These are phyloP conservation scores for Solanum ossicruentum DNA, from an alignment of 257 asterid genomes.

Conservation along the genomic window DNA sequence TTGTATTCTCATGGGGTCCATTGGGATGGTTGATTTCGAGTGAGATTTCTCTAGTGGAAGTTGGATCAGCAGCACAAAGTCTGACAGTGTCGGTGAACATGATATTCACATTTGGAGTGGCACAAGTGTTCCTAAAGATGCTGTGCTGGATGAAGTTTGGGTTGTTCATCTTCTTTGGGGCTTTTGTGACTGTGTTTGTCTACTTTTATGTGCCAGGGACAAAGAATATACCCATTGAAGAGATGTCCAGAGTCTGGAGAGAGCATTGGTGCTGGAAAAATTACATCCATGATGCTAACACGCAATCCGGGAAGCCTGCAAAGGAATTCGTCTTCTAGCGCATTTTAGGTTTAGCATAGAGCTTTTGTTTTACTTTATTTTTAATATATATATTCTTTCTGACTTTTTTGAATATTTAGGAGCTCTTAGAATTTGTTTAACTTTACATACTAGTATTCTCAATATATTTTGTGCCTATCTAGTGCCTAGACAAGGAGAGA, in stretches of 20 bases:
- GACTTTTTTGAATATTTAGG: not conserved
- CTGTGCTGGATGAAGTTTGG: constrained; percentile 13
- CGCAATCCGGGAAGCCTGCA: not conserved
- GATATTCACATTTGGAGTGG: constrained; percentile 15
- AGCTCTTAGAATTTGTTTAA: not conserved
- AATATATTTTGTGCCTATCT: not conserved
- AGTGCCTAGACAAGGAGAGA: too few species aligned
- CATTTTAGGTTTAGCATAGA: not conserved
- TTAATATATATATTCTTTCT: not conserved
- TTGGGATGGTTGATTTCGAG: constrained; percentile 23
- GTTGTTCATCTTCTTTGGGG: constrained; percentile 10
- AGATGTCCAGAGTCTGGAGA: not conserved
- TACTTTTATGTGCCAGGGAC: constrained; percentile 6
- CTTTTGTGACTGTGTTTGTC: constrained; percentile 18
- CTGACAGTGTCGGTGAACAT: not conserved
- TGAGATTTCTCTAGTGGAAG: constrained; percentile 19
- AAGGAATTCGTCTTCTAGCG: not conserved
- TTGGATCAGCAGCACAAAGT: not conserved
- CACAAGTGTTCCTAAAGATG: constrained; percentile 2
- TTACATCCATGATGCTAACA: not conserved
- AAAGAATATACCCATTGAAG: constrained; percentile 14
- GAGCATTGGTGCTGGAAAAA: not conserved
- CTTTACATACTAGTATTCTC: not conserved
- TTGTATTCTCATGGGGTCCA: constrained; percentile 28
- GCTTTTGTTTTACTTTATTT: not conserved